Base-by-base conservation (phyloP, 2,329 filamentous ascomycete genomes). In the Paecilomyces formosus region DNA sequence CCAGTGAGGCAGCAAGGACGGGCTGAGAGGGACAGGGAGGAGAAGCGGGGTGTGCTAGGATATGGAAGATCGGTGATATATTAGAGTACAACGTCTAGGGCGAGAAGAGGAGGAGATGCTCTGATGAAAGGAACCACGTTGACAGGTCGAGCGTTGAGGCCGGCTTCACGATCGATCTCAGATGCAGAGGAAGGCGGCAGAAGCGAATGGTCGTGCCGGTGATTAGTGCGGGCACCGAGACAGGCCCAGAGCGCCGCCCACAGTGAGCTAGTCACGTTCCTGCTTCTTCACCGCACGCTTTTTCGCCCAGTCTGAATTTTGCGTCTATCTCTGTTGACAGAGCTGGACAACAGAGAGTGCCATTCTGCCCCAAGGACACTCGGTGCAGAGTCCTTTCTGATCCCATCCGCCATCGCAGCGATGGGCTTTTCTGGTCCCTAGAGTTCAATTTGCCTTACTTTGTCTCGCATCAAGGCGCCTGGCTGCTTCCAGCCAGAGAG, bases 391-490 rank as follows among this genome's bases (percentile, higher is more conserved):
- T 66, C 64, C 66, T 67, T 66, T 61, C 54, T 33, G 52, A 55
- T 49, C 59, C 28, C 53, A 58, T 61, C 62, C 61, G 61, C 58
- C 56, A 54, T 49, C 56, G 65, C 66, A 73, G 72, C 67, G 64
- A 75, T 75, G 72, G 72, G 69, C 74, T 62, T 69, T 61, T 64
- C 68, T 69, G 64, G 60, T 69, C 64, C 59, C 56, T 65, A 65
- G 58, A 60, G 63, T 61, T 59, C 24, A 59, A 59, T 60, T 58
- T 68, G 61, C 59, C 45, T 61, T 65, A 68, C 63, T 66, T 68
- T 66, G 67, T 35, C 15, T 8, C 68, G 62, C 56, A 60, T 39
- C 28, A 39, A 60, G 65, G 63, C 64, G 55, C 39, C 58, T 55
- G 58, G 50, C 55, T 51, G 56, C 30, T 51, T 57, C 35, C 59